Base-by-base conservation (phyloP, 805 yeast species). In the Zygosaccharomyces pseudorouxii region DNA sequence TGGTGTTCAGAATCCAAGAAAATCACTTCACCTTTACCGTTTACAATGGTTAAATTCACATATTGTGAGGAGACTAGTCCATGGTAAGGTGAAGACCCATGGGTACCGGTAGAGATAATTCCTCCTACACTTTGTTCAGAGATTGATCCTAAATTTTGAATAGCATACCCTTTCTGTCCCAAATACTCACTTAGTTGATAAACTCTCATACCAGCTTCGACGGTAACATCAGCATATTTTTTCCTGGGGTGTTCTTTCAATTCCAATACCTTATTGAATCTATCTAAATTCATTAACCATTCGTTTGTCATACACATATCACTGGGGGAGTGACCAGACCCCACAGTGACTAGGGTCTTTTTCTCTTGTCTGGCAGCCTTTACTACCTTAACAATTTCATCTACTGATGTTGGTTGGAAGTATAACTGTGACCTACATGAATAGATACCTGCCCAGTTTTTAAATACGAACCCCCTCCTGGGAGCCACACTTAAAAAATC, bases 291-390 rank as follows among this genome's bases (percentile, higher is more conserved):
- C 53, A 95, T 78, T 16, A 93, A 70, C 96, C 97, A 90, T 49
- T 86, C 93, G 28, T 73, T 70, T 3, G 96, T 86, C 84, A 89
- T 83, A 46, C 96, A 88, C 69, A 93, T 70, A 61, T 82, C 90
- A 38, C 95, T 85, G 0, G 99, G 99, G 6, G 97, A 89, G 64
- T 93, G 98, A 28, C 96, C 97, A 0, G 96, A 81, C 0, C 99
- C 99, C 7, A 87, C 90, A 1, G 86, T 80, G 75, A 86, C 82
- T 47, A 92, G 69, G 14, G 95, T 86, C 56, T 81, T 84, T 16
- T 74, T 71, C 20, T 71, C 62, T 40, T 68, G 60, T 41, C 77
- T 71, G 3, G 98, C 98, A 49, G 74, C 72, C 30, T 76, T 72
- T 27, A 92, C 88, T 47, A 92, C 73, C 16, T 70, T 73, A 48